phyloP scores from a whole-genome alignment of 441 rosid genomes.

The Gossypium lobatum region DNA sequence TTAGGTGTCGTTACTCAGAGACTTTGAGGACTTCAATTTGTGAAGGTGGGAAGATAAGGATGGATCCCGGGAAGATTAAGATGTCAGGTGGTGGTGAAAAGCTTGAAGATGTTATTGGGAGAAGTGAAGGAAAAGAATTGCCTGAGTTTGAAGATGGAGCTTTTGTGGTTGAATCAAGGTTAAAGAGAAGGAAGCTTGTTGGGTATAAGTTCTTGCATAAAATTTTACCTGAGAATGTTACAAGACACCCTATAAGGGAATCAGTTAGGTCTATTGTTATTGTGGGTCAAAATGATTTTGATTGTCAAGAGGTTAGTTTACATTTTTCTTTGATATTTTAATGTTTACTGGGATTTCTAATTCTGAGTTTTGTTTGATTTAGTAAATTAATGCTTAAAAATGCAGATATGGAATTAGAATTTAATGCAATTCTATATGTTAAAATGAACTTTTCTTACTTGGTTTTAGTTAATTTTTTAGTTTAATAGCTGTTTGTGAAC shows the following conservation, averaged over 20 bases:
- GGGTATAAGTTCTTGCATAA: conserved; percentile 33
- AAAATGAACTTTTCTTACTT: neutral
- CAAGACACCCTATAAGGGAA: conserved; percentile 55
- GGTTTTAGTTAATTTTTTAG: neutral
- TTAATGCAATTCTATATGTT: neutral
- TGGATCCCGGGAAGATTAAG: conserved; percentile 58
- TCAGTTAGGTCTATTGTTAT: conserved; percentile 51
- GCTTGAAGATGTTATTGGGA: conserved; percentile 66
- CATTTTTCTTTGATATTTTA: conserved; percentile 12
- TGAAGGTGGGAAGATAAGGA: conserved; percentile 69
- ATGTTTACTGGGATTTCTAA: neutral
- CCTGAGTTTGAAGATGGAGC: conserved; percentile 67
- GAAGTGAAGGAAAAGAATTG: conserved; percentile 68
- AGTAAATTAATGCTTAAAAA: neutral
- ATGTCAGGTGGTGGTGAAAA: conserved; percentile 75
- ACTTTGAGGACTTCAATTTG: conserved; percentile 73
- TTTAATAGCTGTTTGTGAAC: neutral
- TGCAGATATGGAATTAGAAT: neutral
- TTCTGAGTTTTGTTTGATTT: neutral
- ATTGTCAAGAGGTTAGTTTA: conserved; percentile 59
- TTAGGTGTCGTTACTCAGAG: conserved; percentile 58
- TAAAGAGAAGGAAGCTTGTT: conserved; percentile 33
- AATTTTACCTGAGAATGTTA: conserved; percentile 43
- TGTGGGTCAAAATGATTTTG: conserved; percentile 39
- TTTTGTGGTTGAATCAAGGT: conserved; percentile 40